A percentile compares a stretch with the other conserved stretches of the same genome.
Conservation (phyloP, 257 asterid species). For the Fraxinus cuspidata region DNA sequence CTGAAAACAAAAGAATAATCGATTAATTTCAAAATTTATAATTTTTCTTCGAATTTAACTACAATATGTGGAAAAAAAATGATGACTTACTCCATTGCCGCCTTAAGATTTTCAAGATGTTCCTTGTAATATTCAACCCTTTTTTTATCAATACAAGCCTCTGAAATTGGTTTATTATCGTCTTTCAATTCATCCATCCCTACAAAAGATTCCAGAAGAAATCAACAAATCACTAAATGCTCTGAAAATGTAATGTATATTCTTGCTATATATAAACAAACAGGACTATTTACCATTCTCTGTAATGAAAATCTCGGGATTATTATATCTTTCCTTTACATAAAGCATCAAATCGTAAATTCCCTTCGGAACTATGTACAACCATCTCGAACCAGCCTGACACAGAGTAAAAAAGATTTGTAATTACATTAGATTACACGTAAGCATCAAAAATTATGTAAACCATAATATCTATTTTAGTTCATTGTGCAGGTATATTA, state of each 20-base stretch:
- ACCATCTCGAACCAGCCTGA: slow-evolving; percentile 32
- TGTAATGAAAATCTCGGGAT: slow-evolving; percentile 25
- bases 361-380: slow-evolving; percentile 23
- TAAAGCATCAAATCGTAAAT: neutral
- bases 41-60: no score
- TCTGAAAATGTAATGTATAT: no score
- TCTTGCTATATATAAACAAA: no score
- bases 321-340: slow-evolving; percentile 7
- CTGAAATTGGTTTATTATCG: neutral
- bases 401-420: no score
- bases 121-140: slow-evolving; percentile 18
- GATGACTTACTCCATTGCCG: slow-evolving; percentile 23
- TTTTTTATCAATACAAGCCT: neutral
- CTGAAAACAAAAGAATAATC: no score
- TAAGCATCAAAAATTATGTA: no score
- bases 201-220: neutral
- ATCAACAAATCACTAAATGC: neutral
- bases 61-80: no score
- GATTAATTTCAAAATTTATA: no score
- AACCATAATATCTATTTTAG: no score
- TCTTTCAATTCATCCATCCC: slow-evolving; percentile 24
- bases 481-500: no score
- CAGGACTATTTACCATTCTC: slow-evolving; percentile 26
- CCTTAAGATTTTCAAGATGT: slow-evolving; percentile 16
- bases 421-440: neutral